Conservation (phyloP, 108 stramenopile species). For the Nitzschia inconspicua region DNA sequence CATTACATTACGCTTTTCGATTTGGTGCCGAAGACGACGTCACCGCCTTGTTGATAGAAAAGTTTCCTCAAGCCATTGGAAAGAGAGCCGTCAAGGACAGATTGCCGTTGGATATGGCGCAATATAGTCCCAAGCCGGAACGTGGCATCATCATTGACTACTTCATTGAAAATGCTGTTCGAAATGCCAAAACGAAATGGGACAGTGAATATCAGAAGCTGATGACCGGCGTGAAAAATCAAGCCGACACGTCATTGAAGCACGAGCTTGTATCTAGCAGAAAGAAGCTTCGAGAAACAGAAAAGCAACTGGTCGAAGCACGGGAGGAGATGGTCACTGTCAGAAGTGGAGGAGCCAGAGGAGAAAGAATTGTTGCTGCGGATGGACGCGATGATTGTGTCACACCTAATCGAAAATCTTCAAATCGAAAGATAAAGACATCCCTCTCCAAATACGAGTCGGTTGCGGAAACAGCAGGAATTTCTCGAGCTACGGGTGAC, state of each 20-base stretch:
- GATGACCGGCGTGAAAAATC: background rate
- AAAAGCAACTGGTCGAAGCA: constrained; percentile 11
- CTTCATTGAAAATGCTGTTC: constrained; percentile 20
- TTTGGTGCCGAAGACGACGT: constrained; percentile 43
- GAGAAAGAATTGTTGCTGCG: too few relatives aligned
- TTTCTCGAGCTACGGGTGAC: too few relatives aligned
- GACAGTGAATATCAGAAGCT: constrained; percentile 18
- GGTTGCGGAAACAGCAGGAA: too few relatives aligned
- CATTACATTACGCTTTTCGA: constrained; percentile 72
- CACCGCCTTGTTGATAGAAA: constrained; percentile 27
- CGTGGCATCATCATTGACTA: constrained; percentile 22
- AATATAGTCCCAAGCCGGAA: constrained; percentile 26
- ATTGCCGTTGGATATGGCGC: constrained; percentile 33
- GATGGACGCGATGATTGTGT: too few relatives aligned
- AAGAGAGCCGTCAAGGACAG: constrained; percentile 46
- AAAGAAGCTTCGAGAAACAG: background rate
- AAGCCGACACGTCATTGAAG: background rate
- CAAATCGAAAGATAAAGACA: too few relatives aligned
- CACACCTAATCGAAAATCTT: too few relatives aligned
- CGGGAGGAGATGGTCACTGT: constrained; percentile 14
- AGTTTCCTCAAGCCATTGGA: constrained; percentile 56
- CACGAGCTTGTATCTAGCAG: constrained; percentile 3
- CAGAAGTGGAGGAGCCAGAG: too few relatives aligned
- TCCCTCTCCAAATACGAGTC: too few relatives aligned
- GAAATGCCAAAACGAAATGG: constrained; percentile 26